Evolutionary conservation across 2,329 filamentous ascomycete species (phyloP).

Genomic region (Cladosporium cucumerinum): DNA sequence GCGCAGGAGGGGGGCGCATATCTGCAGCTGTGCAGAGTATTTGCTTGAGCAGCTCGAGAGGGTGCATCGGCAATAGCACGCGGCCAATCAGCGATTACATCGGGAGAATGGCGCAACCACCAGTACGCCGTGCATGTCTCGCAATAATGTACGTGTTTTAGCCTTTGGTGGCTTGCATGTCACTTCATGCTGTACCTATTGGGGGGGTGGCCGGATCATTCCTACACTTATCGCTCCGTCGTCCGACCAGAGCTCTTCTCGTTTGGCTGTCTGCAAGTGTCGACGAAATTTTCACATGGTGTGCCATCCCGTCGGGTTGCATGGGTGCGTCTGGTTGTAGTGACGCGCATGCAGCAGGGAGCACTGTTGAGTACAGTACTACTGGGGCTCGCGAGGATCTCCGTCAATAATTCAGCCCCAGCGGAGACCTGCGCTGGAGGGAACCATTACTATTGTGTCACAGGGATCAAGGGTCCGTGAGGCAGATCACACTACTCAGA

Average conservation of each 20-base stretch:
- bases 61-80: background rate
- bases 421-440: constrained; percentile 6
- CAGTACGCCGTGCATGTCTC: constrained; percentile 7
- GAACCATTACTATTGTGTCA: background rate
- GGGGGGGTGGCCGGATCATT: background rate
- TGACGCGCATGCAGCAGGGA: constrained; percentile 2
- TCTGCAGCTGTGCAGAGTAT: constrained; percentile 14
- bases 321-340: background rate
- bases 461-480: constrained; percentile 10
- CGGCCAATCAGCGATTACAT: background rate
- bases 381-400: background rate
- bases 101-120: constrained; percentile 10
- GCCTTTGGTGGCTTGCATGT: constrained; percentile 9
- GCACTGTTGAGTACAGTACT: background rate
- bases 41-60: constrained; percentile 3
- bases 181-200: background rate
- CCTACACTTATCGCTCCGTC: constrained; percentile 1
- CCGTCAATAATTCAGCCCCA: constrained; percentile 4
- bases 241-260: constrained; percentile 1
- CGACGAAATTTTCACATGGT: constrained; percentile 5
- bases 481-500: constrained; percentile 6
- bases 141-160: constrained; percentile 2
- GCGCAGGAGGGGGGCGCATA: background rate
- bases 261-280: background rate
- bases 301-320: background rate